These are phyloP conservation scores for Verticillium albo-atrum DNA, from an alignment of 2,329 filamentous ascomycete genomes.

Conservation along the genomic window DNA sequence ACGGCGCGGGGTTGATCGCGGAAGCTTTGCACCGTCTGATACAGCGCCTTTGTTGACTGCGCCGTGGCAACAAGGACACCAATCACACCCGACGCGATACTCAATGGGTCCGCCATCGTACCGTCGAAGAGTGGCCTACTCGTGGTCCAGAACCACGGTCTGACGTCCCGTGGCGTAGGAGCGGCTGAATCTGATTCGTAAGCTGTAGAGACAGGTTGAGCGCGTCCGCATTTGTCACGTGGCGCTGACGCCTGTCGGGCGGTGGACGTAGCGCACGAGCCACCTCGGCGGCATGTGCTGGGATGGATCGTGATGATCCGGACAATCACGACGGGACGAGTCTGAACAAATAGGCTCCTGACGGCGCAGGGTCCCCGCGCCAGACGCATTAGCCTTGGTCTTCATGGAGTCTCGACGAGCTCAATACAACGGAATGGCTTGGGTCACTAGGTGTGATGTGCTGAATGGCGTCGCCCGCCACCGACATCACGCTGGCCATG, in stretches of 20 bases:
- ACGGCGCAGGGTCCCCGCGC: background rate
- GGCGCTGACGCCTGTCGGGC: background rate
- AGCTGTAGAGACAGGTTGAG: background rate
- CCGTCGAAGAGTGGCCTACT: background rate
- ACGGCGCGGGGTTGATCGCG: background rate
- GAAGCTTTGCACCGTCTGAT: constrained; percentile 2
- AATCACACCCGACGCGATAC: background rate
- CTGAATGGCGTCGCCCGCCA: background rate
- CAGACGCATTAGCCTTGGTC: background rate
- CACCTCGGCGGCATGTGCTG: background rate
- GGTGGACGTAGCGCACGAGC: background rate
- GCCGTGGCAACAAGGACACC: background rate
- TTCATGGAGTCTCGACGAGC: background rate
- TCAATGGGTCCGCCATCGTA: background rate
- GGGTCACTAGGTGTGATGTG: background rate
- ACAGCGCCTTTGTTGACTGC: background rate
- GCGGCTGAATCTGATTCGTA: background rate
- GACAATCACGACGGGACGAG: background rate
- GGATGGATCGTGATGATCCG: background rate
- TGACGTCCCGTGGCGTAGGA: background rate
- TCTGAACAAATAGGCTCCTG: background rate
- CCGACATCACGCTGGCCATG: background rate
- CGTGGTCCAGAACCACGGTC: background rate
- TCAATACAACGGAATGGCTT: background rate
- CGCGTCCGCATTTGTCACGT: background rate